Evolutionary conservation across 2,329 filamentous ascomycete species (phyloP).

Genomic region (Phialophora expanda): DNA sequence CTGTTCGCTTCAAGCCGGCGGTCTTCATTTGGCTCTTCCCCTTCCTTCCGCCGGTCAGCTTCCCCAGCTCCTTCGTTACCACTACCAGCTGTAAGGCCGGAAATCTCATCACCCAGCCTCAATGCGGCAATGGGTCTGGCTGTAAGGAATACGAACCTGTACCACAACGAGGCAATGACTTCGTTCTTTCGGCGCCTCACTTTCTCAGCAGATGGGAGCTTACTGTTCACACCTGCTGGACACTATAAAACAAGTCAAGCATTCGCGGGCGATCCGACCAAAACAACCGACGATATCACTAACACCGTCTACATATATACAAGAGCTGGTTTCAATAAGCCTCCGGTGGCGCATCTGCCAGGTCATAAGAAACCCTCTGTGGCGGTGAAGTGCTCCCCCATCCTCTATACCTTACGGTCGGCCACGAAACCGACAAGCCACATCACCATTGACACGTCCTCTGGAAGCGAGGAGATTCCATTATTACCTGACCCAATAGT

Average conservation of each 20-base stretch:
- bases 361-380: slow-evolving; percentile 98
- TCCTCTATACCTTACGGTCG: slow-evolving; percentile 82
- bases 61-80: slow-evolving; percentile 94
- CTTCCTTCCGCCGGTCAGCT: slow-evolving; percentile 80
- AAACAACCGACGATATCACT: slow-evolving; percentile 80
- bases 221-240: slow-evolving; percentile 91
- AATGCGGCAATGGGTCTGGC: slow-evolving; percentile 63
- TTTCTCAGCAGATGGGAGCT: slow-evolving; percentile 92
- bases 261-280: slow-evolving; percentile 69
- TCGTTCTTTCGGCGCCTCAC: slow-evolving; percentile 95
- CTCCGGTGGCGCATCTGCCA: slow-evolving; percentile 90
- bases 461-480: slow-evolving; percentile 77
- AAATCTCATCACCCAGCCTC: slow-evolving; percentile 77
- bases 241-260: slow-evolving; percentile 85
- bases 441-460: slow-evolving; percentile 94
- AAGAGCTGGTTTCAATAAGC: slow-evolving; percentile 92
- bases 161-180: slow-evolving; percentile 94
- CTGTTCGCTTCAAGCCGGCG: slow-evolving; percentile 87
- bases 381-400: slow-evolving; percentile 89
- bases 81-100: slow-evolving; percentile 92
- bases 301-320: slow-evolving; percentile 99
- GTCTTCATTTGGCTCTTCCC: slow-evolving; percentile 85
- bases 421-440: slow-evolving; percentile 73
- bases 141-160: slow-evolving; percentile 84
- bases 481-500: slow-evolving; percentile 81